Conservation (phyloP, 2,329 filamentous ascomycete species). For the Incumbomyces lentus region DNA sequence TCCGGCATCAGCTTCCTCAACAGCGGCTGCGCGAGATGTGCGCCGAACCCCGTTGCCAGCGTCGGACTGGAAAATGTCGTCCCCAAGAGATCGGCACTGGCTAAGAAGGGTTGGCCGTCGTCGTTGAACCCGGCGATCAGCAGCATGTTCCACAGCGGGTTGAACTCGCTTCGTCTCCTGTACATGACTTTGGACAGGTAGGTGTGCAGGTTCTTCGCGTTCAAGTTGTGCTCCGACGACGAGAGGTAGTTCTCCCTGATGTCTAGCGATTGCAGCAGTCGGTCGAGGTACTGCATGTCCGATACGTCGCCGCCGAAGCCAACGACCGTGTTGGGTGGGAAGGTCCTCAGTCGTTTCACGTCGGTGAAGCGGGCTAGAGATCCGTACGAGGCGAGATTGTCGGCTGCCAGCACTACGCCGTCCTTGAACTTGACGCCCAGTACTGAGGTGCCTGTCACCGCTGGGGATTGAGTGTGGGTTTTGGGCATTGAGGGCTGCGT, state of each 20-base stretch:
- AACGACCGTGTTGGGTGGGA: conserved; percentile 72
- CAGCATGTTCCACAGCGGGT: conserved; percentile 94
- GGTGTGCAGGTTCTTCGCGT: conserved; percentile 89
- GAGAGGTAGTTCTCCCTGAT: conserved; percentile 77
- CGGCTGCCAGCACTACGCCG: conserved; percentile 90
- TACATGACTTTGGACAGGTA: conserved; percentile 96
- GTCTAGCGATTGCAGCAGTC: conserved; percentile 74
- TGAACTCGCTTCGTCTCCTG: conserved; percentile 85
- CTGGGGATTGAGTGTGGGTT: conserved; percentile 80
- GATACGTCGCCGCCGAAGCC: conserved; percentile 96
- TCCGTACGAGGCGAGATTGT: conserved; percentile 98
- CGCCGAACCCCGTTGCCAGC: conserved; percentile 85
- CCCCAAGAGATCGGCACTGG: conserved; percentile 80
- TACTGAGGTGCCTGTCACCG: conserved; percentile 94
- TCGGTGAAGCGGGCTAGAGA: conserved; percentile 93
- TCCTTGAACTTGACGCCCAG: conserved; percentile 91
- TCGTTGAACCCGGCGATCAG: conserved; percentile 83
- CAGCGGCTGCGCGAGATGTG: conserved; percentile 85
- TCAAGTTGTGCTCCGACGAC: conserved; percentile 47
- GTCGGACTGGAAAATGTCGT: conserved; percentile 83
- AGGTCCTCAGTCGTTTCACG: conserved; percentile 86
- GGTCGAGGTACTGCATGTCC: conserved; percentile 97
- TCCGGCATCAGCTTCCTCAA: conserved; percentile 75
- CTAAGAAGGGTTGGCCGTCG: conserved; percentile 73
- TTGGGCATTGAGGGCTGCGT: conserved; percentile 61